phyloP scores from a whole-genome alignment of 495 filamentous ascomycete genomes.

The Daldinia childiae region DNA sequence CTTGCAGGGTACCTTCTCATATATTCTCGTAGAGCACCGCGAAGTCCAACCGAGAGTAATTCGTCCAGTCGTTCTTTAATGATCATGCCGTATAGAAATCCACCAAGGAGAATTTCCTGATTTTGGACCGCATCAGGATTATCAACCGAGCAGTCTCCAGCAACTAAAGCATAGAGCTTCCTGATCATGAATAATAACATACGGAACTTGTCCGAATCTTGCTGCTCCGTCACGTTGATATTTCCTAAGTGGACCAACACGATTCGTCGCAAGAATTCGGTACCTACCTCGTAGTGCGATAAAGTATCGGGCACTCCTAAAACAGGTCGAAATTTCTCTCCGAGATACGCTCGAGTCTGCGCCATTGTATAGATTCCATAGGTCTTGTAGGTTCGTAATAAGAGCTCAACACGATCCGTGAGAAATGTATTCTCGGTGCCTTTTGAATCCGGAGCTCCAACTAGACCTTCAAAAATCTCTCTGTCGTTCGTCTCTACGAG shows the following conservation, averaged over 20 bases:
- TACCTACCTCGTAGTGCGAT: slow-evolving; percentile 86
- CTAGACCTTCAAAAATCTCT: slow-evolving; percentile 91
- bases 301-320: slow-evolving; percentile 81
- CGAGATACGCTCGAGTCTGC: slow-evolving; percentile 83
- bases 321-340: slow-evolving; percentile 87
- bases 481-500: slow-evolving; percentile 95
- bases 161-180: slow-evolving; percentile 91
- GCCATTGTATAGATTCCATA: slow-evolving; percentile 82
- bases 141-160: slow-evolving; percentile 89
- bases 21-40: slow-evolving; percentile 73
- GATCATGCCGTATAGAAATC: slow-evolving; percentile 93
- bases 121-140: slow-evolving; percentile 96
- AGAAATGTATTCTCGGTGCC: slow-evolving; percentile 89
- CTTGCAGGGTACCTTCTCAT: slow-evolving; percentile 67
- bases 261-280: slow-evolving; percentile 87
- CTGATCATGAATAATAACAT: slow-evolving; percentile 95
- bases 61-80: slow-evolving; percentile 94
- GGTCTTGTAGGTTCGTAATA: slow-evolving; percentile 90
- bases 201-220: slow-evolving; percentile 91
- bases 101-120: slow-evolving; percentile 91
- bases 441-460: slow-evolving; percentile 76
- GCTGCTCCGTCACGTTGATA: slow-evolving; percentile 78
- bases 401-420: slow-evolving; percentile 89
- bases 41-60: slow-evolving; percentile 72
- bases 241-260: slow-evolving; percentile 90